Conservation (phyloP, 1,284 basidiomycete species). For the Naganishia sp. region DNA sequence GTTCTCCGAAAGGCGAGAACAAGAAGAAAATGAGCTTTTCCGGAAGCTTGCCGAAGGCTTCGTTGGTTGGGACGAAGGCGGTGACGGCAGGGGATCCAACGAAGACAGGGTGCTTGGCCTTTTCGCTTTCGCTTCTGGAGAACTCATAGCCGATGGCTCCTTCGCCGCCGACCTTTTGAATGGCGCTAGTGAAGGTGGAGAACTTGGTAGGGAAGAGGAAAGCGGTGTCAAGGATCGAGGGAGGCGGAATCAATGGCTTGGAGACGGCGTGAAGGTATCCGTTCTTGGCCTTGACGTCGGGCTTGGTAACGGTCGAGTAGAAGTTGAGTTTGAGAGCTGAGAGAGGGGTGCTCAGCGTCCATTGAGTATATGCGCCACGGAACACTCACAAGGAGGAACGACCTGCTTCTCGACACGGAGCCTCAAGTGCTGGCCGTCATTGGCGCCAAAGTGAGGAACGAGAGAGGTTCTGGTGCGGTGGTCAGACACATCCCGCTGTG, state of each 20-base stretch:
- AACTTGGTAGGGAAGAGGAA: constrained; percentile 62
- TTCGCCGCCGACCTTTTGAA: constrained; percentile 61
- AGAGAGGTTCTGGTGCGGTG: constrained; percentile 56
- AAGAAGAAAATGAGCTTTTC: constrained; percentile 62
- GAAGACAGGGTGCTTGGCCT: constrained; percentile 49
- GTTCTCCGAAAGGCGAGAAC: constrained; percentile 67
- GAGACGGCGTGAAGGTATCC: constrained; percentile 67
- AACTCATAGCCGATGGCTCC: constrained; percentile 57
- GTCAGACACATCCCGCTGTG: too few species aligned
- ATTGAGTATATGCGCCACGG: too few species aligned
- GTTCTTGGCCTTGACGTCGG: constrained; percentile 61
- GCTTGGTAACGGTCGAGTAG: constrained; percentile 56
- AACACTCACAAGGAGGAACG: constrained; percentile 49
- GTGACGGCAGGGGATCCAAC: constrained; percentile 62
- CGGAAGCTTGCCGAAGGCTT: constrained; percentile 65
- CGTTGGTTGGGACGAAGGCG: constrained; percentile 66
- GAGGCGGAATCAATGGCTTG: constrained; percentile 65
- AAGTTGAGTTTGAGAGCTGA: constrained; percentile 60
- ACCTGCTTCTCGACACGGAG: constrained; percentile 59
- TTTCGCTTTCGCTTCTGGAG: constrained; percentile 50
- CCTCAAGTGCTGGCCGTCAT: constrained; percentile 62
- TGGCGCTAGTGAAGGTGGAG: constrained; percentile 62
- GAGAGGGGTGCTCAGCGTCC: constrained; percentile 40
- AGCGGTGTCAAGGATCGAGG: constrained; percentile 62
- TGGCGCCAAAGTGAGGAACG: constrained; percentile 58